Base-by-base conservation (phyloP, 2,329 filamentous ascomycete species). In the Aspergillus persii region DNA sequence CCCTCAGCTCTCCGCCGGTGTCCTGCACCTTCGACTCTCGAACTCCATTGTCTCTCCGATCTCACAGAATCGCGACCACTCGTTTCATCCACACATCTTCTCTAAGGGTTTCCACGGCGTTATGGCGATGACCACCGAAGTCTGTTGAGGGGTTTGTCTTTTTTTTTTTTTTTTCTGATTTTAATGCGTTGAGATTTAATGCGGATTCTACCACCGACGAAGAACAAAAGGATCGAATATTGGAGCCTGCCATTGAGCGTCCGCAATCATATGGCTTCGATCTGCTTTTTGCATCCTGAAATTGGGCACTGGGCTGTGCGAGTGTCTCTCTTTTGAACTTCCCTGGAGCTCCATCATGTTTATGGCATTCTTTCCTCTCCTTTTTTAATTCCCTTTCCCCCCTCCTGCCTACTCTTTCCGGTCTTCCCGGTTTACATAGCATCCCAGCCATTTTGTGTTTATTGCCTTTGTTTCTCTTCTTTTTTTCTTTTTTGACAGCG, bases 361-460 rank as follows among this genome's bases (percentile, higher is more conserved):
- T 46, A 31, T 47, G 33, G 23, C 27, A 29, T 50, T 27, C 23
- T 54, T 26, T 44, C 26, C 52, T 54, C 59, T 61, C 57, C 63
- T 52, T 63, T 66, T 59, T 61, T 59, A 62, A 53, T 60, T 48
- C 46, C 15, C 39, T 60, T 57, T 52, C 11, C 56, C 44, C 50
- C 27, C 47, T 54, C 50, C 36, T 23, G 18, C 18, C 26, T 26
- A 9, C 27, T 54, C 15, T 54, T 29, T 29, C 12, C n/a, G 23
- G 23, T 7, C 12, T 46, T 58, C 30, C 29, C 57, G 39, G 50
- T 56, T 53, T 29, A 66, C 68, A 59, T 60, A 68, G 65, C 66
- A 69, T 72, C 60, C 63, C 61, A 70, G 61, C 66, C 66, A 68
- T 66, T 62, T 61, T 61, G 60, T 67, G 60, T 63, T 62, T 66